Evolutionary conservation across 2,329 filamentous ascomycete genomes (phyloP).

Genomic region (Talaromyces sp.): DNA sequence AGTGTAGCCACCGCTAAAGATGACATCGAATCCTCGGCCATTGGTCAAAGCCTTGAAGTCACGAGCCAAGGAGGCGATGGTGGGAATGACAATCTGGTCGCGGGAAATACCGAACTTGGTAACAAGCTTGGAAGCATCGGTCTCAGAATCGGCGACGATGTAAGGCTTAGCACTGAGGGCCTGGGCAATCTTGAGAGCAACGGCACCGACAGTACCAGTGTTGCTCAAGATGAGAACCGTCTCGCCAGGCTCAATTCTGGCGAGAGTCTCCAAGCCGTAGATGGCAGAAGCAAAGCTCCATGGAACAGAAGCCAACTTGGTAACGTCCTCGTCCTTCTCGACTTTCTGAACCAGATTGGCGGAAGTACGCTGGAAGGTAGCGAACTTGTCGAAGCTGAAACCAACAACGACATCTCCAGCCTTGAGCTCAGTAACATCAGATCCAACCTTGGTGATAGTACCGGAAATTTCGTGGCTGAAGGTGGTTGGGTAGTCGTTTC

Average conservation of each 20-base stretch:
- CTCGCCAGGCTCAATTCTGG: slow-evolving; percentile 16
- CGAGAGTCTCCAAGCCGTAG: slow-evolving; percentile 15
- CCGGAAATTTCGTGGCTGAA: slow-evolving; percentile 1
- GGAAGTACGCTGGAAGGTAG: neutral
- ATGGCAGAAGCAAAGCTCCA: slow-evolving; percentile 14
- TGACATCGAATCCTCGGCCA: slow-evolving; percentile 30
- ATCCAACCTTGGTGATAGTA: neutral
- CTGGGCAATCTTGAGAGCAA: slow-evolving; percentile 26
- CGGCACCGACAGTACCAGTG: slow-evolving; percentile 27
- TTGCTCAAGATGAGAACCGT: slow-evolving; percentile 31
- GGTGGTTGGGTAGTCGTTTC: slow-evolving; percentile 13
- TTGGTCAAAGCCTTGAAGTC: slow-evolving; percentile 18
- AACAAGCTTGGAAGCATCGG: slow-evolving; percentile 6
- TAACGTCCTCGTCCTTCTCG: slow-evolving; percentile 14
- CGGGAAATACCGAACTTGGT: slow-evolving; percentile 7
- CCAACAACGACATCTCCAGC: slow-evolving; percentile 15
- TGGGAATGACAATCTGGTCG: slow-evolving; percentile 12
- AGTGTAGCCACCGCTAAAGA: slow-evolving; percentile 22
- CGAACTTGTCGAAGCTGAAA: slow-evolving; percentile 13
- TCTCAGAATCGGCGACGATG: slow-evolving; percentile 15
- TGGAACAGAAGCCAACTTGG: slow-evolving; percentile 18
- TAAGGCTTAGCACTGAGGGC: slow-evolving; percentile 18
- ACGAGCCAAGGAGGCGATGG: slow-evolving; percentile 4
- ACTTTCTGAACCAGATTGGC: neutral
- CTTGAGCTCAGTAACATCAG: neutral